These are phyloP conservation scores for Heliophila coronopifolia DNA, from an alignment of 441 rosid genomes.

Conservation along the genomic window DNA sequence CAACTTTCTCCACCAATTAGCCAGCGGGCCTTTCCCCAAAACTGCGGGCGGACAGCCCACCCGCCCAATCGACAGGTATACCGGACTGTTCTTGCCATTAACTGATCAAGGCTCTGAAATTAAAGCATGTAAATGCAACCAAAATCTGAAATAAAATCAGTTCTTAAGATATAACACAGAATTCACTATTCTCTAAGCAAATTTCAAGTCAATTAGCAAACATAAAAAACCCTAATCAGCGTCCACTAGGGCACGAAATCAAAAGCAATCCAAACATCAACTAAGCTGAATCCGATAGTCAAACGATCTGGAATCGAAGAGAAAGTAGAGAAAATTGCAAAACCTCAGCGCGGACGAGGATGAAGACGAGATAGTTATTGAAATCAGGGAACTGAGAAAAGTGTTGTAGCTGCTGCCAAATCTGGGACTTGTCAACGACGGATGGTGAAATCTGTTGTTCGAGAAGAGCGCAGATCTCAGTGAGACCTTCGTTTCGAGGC, in stretches of 20 bases:
- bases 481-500: conserved; percentile 74
- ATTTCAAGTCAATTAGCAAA: conserved; percentile 24
- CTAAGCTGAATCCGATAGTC: no score
- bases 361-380: conserved; percentile 89
- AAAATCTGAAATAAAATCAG: neutral
- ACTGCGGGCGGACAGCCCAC: no score
- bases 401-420: conserved; percentile 89
- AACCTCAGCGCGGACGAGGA: conserved; percentile 85
- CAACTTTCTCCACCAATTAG: no score
- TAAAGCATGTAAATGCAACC: no score
- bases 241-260: conserved; percentile 9
- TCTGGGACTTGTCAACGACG: conserved; percentile 84
- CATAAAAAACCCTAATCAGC: no score
- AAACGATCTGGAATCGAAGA: conserved; percentile 10
- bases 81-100: neutral
- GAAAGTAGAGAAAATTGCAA: neutral
- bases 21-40: no score
- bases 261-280: conserved; percentile 1
- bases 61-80: no score
- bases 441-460: conserved; percentile 94
- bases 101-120: no score
- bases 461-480: conserved; percentile 73
- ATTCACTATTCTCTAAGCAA: conserved; percentile 4
- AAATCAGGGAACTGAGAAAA: conserved; percentile 92
- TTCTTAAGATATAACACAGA: conserved; percentile 1